Percentiles rank a stretch among this genome's conserved stretches.
phyloP scores from a whole-genome alignment of 495 filamentous ascomycete species.

The Aspergillus diversus region DNA sequence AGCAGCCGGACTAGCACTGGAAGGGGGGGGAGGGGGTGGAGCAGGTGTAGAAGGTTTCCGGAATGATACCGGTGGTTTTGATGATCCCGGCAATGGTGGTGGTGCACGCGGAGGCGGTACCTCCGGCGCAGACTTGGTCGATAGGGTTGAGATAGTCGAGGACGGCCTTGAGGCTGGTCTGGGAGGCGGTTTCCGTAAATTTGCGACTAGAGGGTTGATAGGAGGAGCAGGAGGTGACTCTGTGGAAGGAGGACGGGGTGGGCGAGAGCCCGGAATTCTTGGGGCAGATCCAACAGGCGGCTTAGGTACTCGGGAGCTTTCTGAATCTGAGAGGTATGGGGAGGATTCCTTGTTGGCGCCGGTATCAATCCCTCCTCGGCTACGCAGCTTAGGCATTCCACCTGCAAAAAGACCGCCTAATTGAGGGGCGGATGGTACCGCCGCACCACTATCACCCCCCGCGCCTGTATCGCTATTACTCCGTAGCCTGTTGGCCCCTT shows the following conservation, averaged over 20 bases:
- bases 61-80: constrained; percentile 53
- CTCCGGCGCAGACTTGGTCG: constrained; percentile 50
- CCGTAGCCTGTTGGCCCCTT: constrained; percentile 63
- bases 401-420: constrained; percentile 88
- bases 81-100: constrained; percentile 60
- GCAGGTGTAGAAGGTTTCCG: constrained; percentile 46
- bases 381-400: constrained; percentile 93
- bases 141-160: constrained; percentile 51
- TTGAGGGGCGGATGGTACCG: constrained; percentile 70
- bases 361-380: constrained; percentile 86
- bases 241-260: constrained; percentile 58
- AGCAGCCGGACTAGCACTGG: constrained; percentile 44
- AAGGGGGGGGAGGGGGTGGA: constrained; percentile 47
- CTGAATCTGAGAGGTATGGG: constrained; percentile 79
- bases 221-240: constrained; percentile 54
- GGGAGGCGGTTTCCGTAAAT: constrained; percentile 61
- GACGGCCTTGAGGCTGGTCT: constrained; percentile 57
- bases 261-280: constrained; percentile 59
- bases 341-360: constrained; percentile 73
- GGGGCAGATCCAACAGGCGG: constrained; percentile 64
- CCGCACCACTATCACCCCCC: constrained; percentile 42
- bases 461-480: constrained; percentile 79
- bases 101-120: constrained; percentile 65
- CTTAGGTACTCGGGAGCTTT: constrained; percentile 62
- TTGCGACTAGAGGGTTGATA: constrained; percentile 60